phyloP scores from a whole-genome alignment of 179 eudicot species.

The Amaranthus tricolor region DNA sequence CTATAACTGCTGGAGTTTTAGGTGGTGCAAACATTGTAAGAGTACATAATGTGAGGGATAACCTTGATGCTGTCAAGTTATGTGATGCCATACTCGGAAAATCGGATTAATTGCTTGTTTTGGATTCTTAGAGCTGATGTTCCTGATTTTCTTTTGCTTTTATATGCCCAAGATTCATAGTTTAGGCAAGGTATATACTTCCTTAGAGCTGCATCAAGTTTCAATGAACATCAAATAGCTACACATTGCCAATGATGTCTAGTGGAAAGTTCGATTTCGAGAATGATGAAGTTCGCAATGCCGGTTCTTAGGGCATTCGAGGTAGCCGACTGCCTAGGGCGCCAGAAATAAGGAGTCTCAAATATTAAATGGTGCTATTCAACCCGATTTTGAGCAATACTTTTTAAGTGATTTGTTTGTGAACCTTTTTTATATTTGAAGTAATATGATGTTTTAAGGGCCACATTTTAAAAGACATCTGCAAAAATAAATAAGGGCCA shows the following conservation, averaged over 20 bases:
- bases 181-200: not conserved
- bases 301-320: too few species aligned
- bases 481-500: too few species aligned
- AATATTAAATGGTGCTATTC: conserved; percentile 68
- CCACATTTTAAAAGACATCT: too few species aligned
- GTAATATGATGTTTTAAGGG: too few species aligned
- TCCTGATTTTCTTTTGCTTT: too few species aligned
- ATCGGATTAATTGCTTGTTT: not conserved
- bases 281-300: conserved; percentile 58
- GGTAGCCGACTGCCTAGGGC: too few species aligned
- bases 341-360: too few species aligned
- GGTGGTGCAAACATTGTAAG: conserved; percentile 82
- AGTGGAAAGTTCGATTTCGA: conserved; percentile 60
- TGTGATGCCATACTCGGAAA: conserved; percentile 68
- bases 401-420: too few species aligned
- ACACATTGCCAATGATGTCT: conserved; percentile 73
- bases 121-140: not conserved
- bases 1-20: conserved; percentile 62
- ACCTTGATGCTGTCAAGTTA: conserved; percentile 66
- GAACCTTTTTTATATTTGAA: too few species aligned
- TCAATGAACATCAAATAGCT: too few species aligned
- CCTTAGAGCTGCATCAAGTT: not conserved
- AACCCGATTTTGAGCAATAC: too few species aligned
- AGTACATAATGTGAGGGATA: conserved; percentile 74
- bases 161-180: not conserved